Conservation (phyloP, 2,329 filamentous ascomycete species). For the Venturia aucupariae region DNA sequence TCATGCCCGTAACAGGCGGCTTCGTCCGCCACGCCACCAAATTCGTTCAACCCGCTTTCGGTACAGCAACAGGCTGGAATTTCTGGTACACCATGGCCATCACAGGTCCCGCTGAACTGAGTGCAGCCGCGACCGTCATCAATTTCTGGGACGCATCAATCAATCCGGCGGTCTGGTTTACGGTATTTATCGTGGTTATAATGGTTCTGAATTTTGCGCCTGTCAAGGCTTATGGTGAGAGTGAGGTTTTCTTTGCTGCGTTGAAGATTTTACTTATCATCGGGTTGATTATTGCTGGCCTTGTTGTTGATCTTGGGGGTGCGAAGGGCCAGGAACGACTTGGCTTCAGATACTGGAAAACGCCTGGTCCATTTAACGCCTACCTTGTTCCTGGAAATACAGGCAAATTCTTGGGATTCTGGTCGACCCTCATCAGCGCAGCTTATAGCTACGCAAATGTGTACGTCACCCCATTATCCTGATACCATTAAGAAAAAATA, state of each 20-base stretch:
- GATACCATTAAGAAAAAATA: not conserved
- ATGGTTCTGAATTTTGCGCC: slow-evolving; percentile 29
- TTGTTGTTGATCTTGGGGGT: slow-evolving; percentile 50
- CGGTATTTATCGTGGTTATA: slow-evolving; percentile 29
- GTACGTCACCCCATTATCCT: not conserved
- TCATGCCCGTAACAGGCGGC: slow-evolving; percentile 61
- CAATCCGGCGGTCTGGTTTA: slow-evolving; percentile 27
- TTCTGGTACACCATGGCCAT: slow-evolving; percentile 26
- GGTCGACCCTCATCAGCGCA: slow-evolving; percentile 31
- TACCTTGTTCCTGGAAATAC: slow-evolving; percentile 49
- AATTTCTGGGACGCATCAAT: slow-evolving; percentile 27
- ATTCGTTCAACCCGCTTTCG: slow-evolving; percentile 39
- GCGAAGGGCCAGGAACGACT: slow-evolving; percentile 45
- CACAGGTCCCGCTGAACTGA: slow-evolving; percentile 29
- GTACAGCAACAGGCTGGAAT: slow-evolving; percentile 27
- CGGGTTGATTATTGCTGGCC: slow-evolving; percentile 56
- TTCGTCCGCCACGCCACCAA: slow-evolving; percentile 58
- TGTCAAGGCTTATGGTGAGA: slow-evolving; percentile 33
- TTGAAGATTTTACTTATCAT: slow-evolving; percentile 50
- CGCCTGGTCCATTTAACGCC: slow-evolving; percentile 59
- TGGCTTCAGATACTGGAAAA: slow-evolving; percentile 52
- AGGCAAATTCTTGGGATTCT: slow-evolving; percentile 41
- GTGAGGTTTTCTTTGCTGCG: slow-evolving; percentile 49
- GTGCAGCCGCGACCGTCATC: slow-evolving; percentile 29
- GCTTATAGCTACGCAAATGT: slow-evolving; percentile 30